A percentile compares a stretch with the other conserved stretches of the same genome.
phyloP scores from a whole-genome alignment of 1,139 yeast genomes.

The Neolecta irregularis region DNA sequence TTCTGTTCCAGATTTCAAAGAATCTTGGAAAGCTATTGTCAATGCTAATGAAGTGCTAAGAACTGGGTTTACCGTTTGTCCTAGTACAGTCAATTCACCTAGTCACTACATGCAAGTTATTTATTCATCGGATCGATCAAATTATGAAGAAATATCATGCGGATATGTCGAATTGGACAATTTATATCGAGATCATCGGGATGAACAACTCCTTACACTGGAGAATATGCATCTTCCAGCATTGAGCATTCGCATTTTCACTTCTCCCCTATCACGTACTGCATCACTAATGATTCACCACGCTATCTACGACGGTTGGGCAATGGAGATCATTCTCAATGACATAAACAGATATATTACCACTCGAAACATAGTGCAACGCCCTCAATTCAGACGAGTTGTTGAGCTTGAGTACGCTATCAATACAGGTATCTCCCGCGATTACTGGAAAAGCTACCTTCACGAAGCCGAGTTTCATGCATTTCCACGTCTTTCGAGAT shows the following conservation, averaged over 20 bases:
- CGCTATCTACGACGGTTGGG: slow-evolving; percentile 19
- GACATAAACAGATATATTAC: no score
- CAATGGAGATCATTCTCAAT: slow-evolving; percentile 14
- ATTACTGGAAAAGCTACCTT: slow-evolving; percentile 13
- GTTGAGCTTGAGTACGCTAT: no score
- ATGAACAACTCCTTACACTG: neutral
- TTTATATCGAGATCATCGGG: no score
- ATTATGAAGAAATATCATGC: neutral
- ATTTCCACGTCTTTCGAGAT: neutral
- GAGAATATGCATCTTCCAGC: slow-evolving; percentile 12
- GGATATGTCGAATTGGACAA: no score
- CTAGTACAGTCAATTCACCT: slow-evolving; percentile 2
- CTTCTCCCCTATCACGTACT: neutral
- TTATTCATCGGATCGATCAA: slow-evolving; percentile 4
- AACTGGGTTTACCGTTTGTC: slow-evolving; percentile 14
- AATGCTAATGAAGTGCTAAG: slow-evolving; percentile 15
- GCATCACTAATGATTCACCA: slow-evolving; percentile 14
- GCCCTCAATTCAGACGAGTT: neutral
- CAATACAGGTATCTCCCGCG: no score
- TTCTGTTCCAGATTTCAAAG: neutral
- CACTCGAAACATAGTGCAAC: no score
- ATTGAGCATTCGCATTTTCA: slow-evolving; percentile 3
- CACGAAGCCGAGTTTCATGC: slow-evolving; percentile 1
- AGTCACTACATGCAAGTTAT: slow-evolving; percentile 12
- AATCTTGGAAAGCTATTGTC: slow-evolving; percentile 11